phyloP scores from a whole-genome alignment of 306 rosid genomes.

The Pyrus communis region DNA sequence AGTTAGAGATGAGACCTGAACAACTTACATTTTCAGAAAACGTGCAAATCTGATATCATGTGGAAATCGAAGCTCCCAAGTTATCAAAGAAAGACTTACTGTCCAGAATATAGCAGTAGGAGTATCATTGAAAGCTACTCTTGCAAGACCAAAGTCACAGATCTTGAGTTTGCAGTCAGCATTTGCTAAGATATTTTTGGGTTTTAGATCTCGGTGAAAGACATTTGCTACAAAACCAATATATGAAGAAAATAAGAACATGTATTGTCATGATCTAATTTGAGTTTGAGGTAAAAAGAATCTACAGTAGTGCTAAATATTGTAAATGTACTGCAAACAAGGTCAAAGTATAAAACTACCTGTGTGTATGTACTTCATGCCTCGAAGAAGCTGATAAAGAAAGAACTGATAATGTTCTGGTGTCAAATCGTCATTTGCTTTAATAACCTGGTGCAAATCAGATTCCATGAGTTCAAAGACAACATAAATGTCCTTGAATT shows the following conservation, averaged over 20 bases:
- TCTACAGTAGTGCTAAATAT: not conserved
- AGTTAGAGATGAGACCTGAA: not conserved
- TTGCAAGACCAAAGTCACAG: constrained; percentile 98
- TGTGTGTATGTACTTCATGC: constrained; percentile 96
- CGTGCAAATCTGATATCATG: not conserved
- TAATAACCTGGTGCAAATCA: constrained; percentile 97
- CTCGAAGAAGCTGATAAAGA: constrained; percentile 98
- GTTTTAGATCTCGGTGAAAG: constrained; percentile 96
- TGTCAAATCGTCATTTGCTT: constrained; percentile 98
- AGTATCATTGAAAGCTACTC: constrained; percentile 97
- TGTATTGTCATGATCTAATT: constrained; percentile 9
- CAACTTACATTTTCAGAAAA: not conserved
- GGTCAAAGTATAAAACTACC: constrained; percentile 34
- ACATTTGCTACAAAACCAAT: constrained; percentile 75
- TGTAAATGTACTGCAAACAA: constrained; percentile 8
- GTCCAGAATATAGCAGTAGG: constrained; percentile 99
- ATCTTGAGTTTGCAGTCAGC: constrained; percentile 99
- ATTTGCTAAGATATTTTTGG: constrained; percentile 94
- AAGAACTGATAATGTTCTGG: constrained; percentile 98
- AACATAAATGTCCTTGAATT: constrained; percentile 95
- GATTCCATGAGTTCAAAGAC: constrained; percentile 99
- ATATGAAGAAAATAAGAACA: constrained; percentile 26
- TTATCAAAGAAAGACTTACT: constrained; percentile 35
- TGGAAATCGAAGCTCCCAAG: not conserved
- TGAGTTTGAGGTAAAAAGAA: not conserved